These are phyloP conservation scores for Plectosphaerella plurivora DNA, from an alignment of 2,329 filamentous ascomycete genomes.

Conservation along the genomic window DNA sequence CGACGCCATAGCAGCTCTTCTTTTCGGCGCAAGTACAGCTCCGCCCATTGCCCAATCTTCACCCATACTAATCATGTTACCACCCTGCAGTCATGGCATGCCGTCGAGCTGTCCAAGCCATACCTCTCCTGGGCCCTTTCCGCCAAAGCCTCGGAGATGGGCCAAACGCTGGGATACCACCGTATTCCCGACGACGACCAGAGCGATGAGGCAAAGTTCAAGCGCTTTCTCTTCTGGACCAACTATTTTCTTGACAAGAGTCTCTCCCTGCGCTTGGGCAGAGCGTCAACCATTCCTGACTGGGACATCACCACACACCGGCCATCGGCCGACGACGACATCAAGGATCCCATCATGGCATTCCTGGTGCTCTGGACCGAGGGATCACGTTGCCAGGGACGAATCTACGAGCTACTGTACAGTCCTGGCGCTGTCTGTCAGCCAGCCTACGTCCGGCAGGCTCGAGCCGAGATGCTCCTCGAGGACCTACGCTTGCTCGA, in stretches of 20 bases:
- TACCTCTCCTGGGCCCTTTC: constrained; percentile 21
- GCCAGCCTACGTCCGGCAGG: constrained; percentile 21
- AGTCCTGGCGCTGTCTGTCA: constrained; percentile 31
- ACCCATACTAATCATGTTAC: too few species aligned
- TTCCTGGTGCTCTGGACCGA: constrained; percentile 42
- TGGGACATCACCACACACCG: constrained; percentile 44
- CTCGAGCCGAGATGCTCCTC: constrained; percentile 23
- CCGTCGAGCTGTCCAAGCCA: constrained; percentile 22
- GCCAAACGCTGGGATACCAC: constrained; percentile 22
- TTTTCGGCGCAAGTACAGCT: constrained; percentile 16
- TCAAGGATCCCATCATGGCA: constrained; percentile 15
- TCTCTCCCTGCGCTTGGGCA: constrained; percentile 49
- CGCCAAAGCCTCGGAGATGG: constrained; percentile 22
- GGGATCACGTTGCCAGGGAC: constrained; percentile 46
- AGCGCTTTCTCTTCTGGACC: constrained; percentile 46
- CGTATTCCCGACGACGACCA: constrained; percentile 1
- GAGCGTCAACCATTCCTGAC: constrained; percentile 47
- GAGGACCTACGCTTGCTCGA: constrained; percentile 7
- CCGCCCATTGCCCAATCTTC: too few species aligned
- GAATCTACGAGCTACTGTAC: constrained; percentile 52
- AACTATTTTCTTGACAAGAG: constrained; percentile 51
- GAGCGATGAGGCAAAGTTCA: not conserved
- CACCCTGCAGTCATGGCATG: constrained; percentile 16
- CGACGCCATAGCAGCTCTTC: constrained; percentile 15
- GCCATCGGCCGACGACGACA: not conserved